Base-by-base conservation (phyloP, 495 filamentous ascomycete species). In the Beverwykella pulmonaria region DNA sequence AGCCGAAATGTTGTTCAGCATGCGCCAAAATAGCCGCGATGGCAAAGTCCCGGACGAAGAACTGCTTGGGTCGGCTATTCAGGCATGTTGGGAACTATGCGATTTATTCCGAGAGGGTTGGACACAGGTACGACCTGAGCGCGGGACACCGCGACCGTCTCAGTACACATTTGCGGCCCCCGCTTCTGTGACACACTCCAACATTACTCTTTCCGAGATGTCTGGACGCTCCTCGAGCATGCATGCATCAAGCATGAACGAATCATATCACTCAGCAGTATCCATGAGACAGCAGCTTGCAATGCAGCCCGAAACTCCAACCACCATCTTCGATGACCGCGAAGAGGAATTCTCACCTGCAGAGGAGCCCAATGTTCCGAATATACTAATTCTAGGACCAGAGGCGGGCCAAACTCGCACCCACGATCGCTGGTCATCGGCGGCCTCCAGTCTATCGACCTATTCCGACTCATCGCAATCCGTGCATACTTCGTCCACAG, bases 31-130 rank as follows among this genome's bases (percentile, higher is more conserved):
- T 75, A 89, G 84, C 65, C 79, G 86, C 32, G 90, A 93, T 68
- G 86, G 86, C 41, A 92, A 87, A 70, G 75, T 78, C 0, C 79
- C 90, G 0, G 91, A 95, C 71, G 90, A 93, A 73, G 92, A 94
- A 70, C 80, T 96, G 7, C 82, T 96, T 6, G 88, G 90, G 17
- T 93, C 90, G 2, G 91, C 92, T 0, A 88, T 97, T 2, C 92
- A 96, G 72, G 90, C 92, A 6, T 97, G 92, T 76, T 97, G 92
- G 92, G 92, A 96, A 69, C 85, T 97, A 26, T 95, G 91, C 75
- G 92, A 97, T 78, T 87, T 97, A 52, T 97, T 96, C 79, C 84
- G 92, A 34, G 90, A 94, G 79, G 92, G 92, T 12, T 97, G 92
- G 92, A 92, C 92, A 27, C 88, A 96, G 73, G 86, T 94, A 30